Percentiles rank a stretch among this genome's conserved stretches.
These are phyloP conservation scores for Nicotiana paniculata DNA, from an alignment of 257 asterid genomes.

Conservation along the genomic window DNA sequence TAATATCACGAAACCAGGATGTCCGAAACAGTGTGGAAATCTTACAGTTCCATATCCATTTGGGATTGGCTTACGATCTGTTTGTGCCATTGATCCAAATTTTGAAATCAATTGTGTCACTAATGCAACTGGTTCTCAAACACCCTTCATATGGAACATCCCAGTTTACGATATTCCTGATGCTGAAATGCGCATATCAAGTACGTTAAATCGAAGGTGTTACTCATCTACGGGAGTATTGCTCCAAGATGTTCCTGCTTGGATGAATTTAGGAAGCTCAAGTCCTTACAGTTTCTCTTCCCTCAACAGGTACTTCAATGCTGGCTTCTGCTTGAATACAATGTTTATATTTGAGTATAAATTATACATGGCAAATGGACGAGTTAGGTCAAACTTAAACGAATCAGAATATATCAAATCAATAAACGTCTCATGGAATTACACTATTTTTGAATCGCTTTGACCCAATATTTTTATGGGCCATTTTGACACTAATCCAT, in stretches of 20 bases:
- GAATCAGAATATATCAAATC: no score
- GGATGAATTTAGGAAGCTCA: slow-evolving; percentile 14
- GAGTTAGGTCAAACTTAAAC: not conserved
- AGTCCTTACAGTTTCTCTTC: slow-evolving; percentile 46
- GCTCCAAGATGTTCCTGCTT: not conserved
- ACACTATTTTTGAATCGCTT: no score
- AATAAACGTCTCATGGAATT: no score
- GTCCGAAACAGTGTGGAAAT: slow-evolving; percentile 28
- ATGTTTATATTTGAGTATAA: no score
- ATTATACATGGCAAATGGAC: no score
- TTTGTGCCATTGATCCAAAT: slow-evolving; percentile 21
- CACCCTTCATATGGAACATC: slow-evolving; percentile 19
- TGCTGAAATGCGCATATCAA: slow-evolving; percentile 39
- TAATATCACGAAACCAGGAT: slow-evolving; percentile 29
- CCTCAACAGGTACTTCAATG: slow-evolving; percentile 19
- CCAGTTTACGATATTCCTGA: slow-evolving; percentile 42
- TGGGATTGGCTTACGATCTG: slow-evolving; percentile 27
- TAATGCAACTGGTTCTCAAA: slow-evolving; percentile 29
- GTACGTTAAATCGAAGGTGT: slow-evolving; percentile 20
- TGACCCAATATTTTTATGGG: no score
- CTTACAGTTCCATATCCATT: slow-evolving; percentile 40
- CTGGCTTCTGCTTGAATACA: no score
- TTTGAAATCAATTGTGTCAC: slow-evolving; percentile 40
- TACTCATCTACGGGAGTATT: slow-evolving; percentile 17
- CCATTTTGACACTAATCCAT: no score